Conservation (phyloP, 495 filamentous ascomycete genomes). For the Aspergillus leporis region DNA sequence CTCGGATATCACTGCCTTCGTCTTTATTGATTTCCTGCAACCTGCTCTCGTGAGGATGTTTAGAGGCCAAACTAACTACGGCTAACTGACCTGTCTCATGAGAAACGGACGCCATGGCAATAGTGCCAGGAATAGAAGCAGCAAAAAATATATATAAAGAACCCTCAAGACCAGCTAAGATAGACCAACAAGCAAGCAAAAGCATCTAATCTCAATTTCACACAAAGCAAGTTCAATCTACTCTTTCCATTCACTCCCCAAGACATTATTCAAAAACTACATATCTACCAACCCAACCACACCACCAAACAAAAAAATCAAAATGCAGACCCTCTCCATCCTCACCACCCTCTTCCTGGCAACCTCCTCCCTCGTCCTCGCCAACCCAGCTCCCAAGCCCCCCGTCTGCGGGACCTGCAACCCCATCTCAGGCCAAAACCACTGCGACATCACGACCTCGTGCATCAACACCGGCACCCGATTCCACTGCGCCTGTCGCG, state of each 20-base stretch:
- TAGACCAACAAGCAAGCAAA: background rate
- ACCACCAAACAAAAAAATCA: conserved; percentile 13
- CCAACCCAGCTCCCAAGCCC: conserved; percentile 20
- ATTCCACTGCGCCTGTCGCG: conserved; percentile 75
- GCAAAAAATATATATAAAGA: background rate
- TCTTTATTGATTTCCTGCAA: background rate
- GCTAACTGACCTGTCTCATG: background rate
- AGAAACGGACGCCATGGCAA: too few relatives aligned
- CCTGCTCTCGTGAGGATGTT: background rate
- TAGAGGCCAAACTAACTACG: background rate
- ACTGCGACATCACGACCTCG: conserved; percentile 44
- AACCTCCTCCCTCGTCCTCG: conserved; percentile 24
- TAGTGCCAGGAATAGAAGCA: background rate
- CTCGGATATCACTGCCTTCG: background rate
- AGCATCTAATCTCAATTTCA: background rate
- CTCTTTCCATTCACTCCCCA: too few relatives aligned
- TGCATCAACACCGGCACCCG: conserved; percentile 63
- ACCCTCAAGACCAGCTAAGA: background rate
- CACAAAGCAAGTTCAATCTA: background rate
- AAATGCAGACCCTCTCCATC: conserved; percentile 30
- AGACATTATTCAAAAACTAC: too few relatives aligned
- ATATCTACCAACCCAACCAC: too few relatives aligned
- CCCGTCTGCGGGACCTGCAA: conserved; percentile 43
- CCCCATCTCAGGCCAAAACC: conserved; percentile 42
- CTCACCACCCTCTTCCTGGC: conserved; percentile 27